Base-by-base conservation (phyloP, 352 stramenopile species). In the Poterioochromonas sp. region DNA sequence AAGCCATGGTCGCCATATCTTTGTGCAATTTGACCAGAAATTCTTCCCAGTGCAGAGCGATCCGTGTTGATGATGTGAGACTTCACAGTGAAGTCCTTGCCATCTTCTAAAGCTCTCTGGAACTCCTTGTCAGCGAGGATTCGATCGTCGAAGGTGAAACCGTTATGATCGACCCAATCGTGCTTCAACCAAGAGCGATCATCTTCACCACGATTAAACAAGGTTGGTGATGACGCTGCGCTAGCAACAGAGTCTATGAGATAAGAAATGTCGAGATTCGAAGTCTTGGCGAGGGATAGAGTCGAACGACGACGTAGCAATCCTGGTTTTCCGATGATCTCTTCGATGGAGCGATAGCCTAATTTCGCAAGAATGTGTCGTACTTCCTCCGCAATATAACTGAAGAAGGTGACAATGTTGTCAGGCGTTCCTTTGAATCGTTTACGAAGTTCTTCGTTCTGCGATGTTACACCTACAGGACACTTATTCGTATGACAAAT, bases 21-120 rank as follows among this genome's bases (percentile, higher is more conserved):
- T 73, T 93, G 91, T 73, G 92, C 94, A 76, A 98, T 94, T 73
- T 94, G 86, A 81, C 95, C 92, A 8, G 92, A 89, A 43, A 98
- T 80, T 76, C 94, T 94, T 20, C 92, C 92, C 70, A 93, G 90
- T 0, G 93, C 87, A 74, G 90, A 95, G 44, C 93, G 88, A 81
- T 98, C 91, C 37, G 94, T 89, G 81, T 98, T 98, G 20, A 88
- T 90, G 47, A 96, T 94, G 76, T 76, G 87, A 83, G 81, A 87
- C 79, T 70, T 90, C 80, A 84, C 86, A 32, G 12, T 51, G 22
- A 29, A n/a, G 40, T 32, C 22, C 49, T 80, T 79, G 76, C 90
- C 87, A 0, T 88, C 84, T 51, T 86, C 80, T 79, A 93, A 90
- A 68, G 87, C 83, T 47, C 79, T 83, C 64, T 88, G 83, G 8